phyloP scores from a whole-genome alignment of 1,139 yeast genomes.

The Taphrina populina region DNA sequence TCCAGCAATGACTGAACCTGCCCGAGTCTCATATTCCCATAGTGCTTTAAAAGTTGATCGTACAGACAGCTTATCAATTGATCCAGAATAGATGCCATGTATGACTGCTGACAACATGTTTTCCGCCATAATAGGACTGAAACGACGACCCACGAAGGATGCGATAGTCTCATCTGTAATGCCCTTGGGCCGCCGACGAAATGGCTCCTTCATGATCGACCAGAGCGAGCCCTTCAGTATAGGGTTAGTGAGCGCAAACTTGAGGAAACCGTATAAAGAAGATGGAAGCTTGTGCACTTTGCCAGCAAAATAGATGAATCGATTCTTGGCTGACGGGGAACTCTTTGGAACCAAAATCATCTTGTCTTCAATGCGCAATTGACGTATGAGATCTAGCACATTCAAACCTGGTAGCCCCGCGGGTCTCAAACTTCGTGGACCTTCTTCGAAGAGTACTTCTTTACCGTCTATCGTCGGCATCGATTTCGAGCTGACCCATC shows the following conservation, averaged over 20 bases:
- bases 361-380: slow-evolving; percentile 50
- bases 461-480: slow-evolving; percentile 35
- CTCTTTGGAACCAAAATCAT: slow-evolving; percentile 54
- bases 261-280: slow-evolving; percentile 40
- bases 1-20: slow-evolving; percentile 38
- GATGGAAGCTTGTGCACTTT: slow-evolving; percentile 45
- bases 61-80: slow-evolving; percentile 62
- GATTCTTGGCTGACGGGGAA: slow-evolving; percentile 57
- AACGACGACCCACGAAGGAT: slow-evolving; percentile 64
- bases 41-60: slow-evolving; percentile 36
- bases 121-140: slow-evolving; percentile 61
- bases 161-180: slow-evolving; percentile 68
- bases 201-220: slow-evolving; percentile 48
- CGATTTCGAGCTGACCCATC: slow-evolving; percentile 64
- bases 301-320: slow-evolving; percentile 53
- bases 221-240: slow-evolving; percentile 48
- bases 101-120: slow-evolving; percentile 75
- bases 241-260: slow-evolving; percentile 43
- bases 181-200: slow-evolving; percentile 40
- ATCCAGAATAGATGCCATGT: slow-evolving; percentile 93
- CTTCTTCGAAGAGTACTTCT: slow-evolving; percentile 45
- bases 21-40: slow-evolving; percentile 37
- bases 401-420: slow-evolving; percentile 37
- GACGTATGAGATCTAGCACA: slow-evolving; percentile 45
- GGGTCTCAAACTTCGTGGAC: slow-evolving; percentile 51